Percentiles rank a stretch among this genome's conserved stretches.
These are phyloP conservation scores for Polysphondylium violaceum DNA, from an alignment of 78 protist genomes.

Conservation along the genomic window DNA sequence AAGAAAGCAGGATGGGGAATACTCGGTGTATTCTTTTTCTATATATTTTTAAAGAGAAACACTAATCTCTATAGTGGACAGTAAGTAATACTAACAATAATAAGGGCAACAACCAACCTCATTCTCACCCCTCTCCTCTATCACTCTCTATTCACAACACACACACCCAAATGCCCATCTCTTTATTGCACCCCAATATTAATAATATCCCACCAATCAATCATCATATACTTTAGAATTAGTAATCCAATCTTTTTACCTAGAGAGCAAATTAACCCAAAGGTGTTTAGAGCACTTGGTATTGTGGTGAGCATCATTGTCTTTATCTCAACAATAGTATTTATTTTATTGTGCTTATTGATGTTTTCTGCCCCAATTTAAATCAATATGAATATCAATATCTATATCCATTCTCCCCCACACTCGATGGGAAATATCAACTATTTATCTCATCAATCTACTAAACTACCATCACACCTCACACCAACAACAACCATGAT, in stretches of 20 bases:
- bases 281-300: conserved; percentile 41
- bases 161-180: too few relatives aligned
- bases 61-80: conserved; percentile 10
- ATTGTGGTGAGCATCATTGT: conserved; percentile 20
- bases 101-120: too few relatives aligned
- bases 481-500: too few relatives aligned
- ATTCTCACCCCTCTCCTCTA: too few relatives aligned
- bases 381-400: neutral
- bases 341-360: conserved; percentile 14
- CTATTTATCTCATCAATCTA: too few relatives aligned
- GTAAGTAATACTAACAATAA: too few relatives aligned
- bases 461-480: too few relatives aligned
- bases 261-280: conserved; percentile 54
- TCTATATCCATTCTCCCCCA: too few relatives aligned
- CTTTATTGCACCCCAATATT: neutral
- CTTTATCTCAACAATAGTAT: conserved; percentile 12
- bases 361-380: conserved; percentile 48
- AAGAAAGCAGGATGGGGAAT: conserved; percentile 15
- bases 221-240: neutral
- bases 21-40: conserved; percentile 21
- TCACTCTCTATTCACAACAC: too few relatives aligned
- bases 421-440: too few relatives aligned
- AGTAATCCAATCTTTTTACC: conserved; percentile 46
- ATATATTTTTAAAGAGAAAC: conserved; percentile 24
- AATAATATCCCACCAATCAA: neutral